Conservation (phyloP, 495 filamentous ascomycete species). For the Filosporella fistucella region DNA sequence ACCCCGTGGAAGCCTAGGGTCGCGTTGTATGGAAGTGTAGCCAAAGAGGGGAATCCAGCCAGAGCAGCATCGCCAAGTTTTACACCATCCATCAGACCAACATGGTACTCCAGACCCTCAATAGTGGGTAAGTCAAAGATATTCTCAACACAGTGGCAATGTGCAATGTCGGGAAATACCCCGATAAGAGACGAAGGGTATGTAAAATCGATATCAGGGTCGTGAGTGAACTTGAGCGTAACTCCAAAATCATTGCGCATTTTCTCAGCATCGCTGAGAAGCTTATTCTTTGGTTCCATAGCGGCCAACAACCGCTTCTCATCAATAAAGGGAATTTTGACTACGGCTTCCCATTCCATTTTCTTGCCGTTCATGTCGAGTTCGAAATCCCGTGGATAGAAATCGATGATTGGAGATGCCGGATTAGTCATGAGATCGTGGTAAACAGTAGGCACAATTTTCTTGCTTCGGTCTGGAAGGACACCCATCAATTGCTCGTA, state of each 20-base stretch:
- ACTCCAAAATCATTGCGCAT: conserved; percentile 87
- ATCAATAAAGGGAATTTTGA: conserved; percentile 98
- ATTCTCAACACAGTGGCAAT: conserved; percentile 90
- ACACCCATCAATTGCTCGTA: conserved; percentile 99
- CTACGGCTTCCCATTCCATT: conserved; percentile 99
- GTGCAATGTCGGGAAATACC: conserved; percentile 83
- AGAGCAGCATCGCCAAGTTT: conserved; percentile 75
- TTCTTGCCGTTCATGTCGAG: conserved; percentile 99
- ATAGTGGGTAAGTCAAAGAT: conserved; percentile 90
- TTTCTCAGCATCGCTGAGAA: conserved; percentile 71
- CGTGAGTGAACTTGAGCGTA: conserved; percentile 87
- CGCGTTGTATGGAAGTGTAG: conserved; percentile 75
- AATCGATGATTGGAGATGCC: conserved; percentile 94
- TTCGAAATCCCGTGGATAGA: conserved; percentile 96
- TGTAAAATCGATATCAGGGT: conserved; percentile 64
- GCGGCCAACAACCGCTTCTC: conserved; percentile 78
- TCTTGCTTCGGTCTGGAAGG: conserved; percentile 92
- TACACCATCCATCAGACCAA: conserved; percentile 83
- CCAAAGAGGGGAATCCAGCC: conserved; percentile 89
- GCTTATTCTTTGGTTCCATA: conserved; percentile 76
- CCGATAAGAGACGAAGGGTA: conserved; percentile 86
- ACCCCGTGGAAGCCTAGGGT: conserved; percentile 85
- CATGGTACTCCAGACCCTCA: conserved; percentile 81
- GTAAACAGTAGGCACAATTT: conserved; percentile 85
- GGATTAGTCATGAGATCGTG: conserved; percentile 87